A percentile compares a stretch with the other conserved stretches of the same genome.
These are phyloP conservation scores for Pseudogymnoascus sp. DNA, from an alignment of 2,329 filamentous ascomycete genomes.

Conservation along the genomic window DNA sequence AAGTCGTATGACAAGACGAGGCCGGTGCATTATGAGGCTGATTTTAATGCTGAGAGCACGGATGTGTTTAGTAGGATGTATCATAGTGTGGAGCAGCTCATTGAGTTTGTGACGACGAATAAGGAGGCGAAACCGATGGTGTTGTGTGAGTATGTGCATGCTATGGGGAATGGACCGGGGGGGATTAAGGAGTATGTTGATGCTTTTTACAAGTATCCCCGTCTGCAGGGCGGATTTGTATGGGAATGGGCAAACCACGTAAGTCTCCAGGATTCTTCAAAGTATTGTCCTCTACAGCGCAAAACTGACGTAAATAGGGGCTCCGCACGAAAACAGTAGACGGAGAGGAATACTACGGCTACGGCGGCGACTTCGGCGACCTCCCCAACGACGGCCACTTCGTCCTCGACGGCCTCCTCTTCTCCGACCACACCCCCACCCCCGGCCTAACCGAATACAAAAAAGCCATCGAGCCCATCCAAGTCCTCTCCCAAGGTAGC, in stretches of 20 bases:
- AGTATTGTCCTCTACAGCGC: no score
- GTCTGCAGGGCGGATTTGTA: slow-evolving; percentile 45
- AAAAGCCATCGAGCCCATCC: slow-evolving; percentile 34
- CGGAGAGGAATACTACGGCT: slow-evolving; percentile 33
- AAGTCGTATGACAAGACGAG: slow-evolving; percentile 41
- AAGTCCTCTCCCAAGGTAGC: slow-evolving; percentile 19
- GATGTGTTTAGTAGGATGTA: slow-evolving; percentile 52
- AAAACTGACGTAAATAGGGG: slow-evolving; percentile 21
- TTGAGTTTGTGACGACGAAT: slow-evolving; percentile 19
- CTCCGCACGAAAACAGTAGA: slow-evolving; percentile 29
- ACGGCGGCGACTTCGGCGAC: slow-evolving; percentile 38
- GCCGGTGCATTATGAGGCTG: slow-evolving; percentile 49
- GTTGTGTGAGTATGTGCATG: slow-evolving; percentile 30
- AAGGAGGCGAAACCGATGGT: slow-evolving; percentile 34
- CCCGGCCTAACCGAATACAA: slow-evolving; percentile 34
- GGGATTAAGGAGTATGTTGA: slow-evolving; percentile 47
- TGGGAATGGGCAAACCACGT: slow-evolving; percentile 39
- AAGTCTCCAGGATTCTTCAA: not conserved
- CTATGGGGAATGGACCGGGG: slow-evolving; percentile 53
- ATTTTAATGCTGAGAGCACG: slow-evolving; percentile 39
- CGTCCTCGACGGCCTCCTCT: slow-evolving; percentile 35
- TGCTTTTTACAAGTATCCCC: slow-evolving; percentile 42
- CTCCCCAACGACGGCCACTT: slow-evolving; percentile 36
- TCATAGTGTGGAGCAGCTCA: slow-evolving; percentile 35
- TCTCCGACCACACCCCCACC: slow-evolving; percentile 33